phyloP scores from a whole-genome alignment of 306 rosid species.

The Pyrus betulifolia region DNA sequence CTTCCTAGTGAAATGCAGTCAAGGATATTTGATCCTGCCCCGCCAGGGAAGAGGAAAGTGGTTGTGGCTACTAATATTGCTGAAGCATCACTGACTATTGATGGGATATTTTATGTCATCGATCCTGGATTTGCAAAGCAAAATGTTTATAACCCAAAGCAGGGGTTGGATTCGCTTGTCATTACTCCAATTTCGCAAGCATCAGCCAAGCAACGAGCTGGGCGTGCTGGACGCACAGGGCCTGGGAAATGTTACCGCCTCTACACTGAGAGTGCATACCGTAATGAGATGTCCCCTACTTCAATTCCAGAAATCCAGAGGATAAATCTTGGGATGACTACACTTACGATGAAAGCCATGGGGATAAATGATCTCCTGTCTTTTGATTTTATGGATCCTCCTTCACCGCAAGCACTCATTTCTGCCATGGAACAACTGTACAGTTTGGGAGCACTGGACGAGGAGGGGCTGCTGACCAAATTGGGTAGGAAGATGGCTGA shows the following conservation, averaged over 20 bases:
- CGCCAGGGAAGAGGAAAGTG: not conserved
- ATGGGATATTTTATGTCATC: not conserved
- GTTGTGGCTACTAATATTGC: conserved; percentile 1
- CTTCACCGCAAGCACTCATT: not conserved
- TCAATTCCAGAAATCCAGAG: not conserved
- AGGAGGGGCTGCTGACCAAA: not conserved
- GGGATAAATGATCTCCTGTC: not conserved
- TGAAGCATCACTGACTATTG: not conserved
- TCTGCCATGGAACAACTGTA: not conserved
- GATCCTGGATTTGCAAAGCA: not conserved
- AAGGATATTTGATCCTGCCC: not conserved
- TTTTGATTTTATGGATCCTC: not conserved
- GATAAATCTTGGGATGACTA: not conserved
- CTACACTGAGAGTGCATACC: not conserved
- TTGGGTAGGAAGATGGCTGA: not conserved
- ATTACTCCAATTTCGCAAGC: not conserved
- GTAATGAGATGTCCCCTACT: not conserved
- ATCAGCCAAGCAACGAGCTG: not conserved
- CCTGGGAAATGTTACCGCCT: not conserved
- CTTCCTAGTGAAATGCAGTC: conserved; percentile 1
- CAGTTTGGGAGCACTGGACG: not conserved
- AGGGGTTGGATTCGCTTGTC: not conserved
- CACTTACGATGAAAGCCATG: not conserved
- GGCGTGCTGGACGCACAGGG: not conserved
- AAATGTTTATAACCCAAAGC: not conserved